Percentiles rank a stretch among this genome's conserved stretches.
Evolutionary conservation across 1,139 yeast species (phyloP).

Genomic region (Geotrichum macrosporum): DNA sequence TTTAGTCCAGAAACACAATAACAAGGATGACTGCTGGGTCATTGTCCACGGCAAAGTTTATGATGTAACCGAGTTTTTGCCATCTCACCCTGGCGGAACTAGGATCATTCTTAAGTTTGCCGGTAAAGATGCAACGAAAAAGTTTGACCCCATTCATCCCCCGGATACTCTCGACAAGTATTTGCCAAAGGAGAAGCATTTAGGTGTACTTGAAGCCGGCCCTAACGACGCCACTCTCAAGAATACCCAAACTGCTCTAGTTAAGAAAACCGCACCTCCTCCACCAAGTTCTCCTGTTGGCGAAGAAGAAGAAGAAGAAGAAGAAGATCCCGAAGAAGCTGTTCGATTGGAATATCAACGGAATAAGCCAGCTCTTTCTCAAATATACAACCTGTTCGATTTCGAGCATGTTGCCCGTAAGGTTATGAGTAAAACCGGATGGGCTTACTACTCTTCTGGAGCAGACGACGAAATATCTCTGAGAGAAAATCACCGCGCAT

Average conservation of each 20-base stretch:
- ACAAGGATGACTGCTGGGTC: slow-evolving; percentile 74
- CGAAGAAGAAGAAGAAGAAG: slow-evolving; percentile 24
- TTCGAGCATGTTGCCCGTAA: slow-evolving; percentile 82
- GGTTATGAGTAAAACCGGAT: slow-evolving; percentile 69
- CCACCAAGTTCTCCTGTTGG: too few relatives aligned
- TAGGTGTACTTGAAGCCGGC: slow-evolving; percentile 37
- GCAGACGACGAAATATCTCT: slow-evolving; percentile 87
- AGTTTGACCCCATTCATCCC: slow-evolving; percentile 84
- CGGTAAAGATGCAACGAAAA: slow-evolving; percentile 86
- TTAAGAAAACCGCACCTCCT: slow-evolving; percentile 6
- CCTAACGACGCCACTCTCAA: neutral
- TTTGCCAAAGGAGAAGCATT: slow-evolving; percentile 44
- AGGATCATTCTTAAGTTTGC: slow-evolving; percentile 70
- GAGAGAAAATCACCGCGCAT: slow-evolving; percentile 85
- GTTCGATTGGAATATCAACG: slow-evolving; percentile 38
- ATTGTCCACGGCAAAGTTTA: slow-evolving; percentile 79
- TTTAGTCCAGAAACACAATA: slow-evolving; percentile 57
- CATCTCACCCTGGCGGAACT: slow-evolving; percentile 87
- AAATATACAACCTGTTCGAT: slow-evolving; percentile 66
- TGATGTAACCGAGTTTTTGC: slow-evolving; percentile 72
- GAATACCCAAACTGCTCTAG: slow-evolving; percentile 19
- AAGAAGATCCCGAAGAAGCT: slow-evolving; percentile 34
- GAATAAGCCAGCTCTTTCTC: slow-evolving; percentile 61
- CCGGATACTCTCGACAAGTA: slow-evolving; percentile 63
- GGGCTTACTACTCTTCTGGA: slow-evolving; percentile 92